Conservation (phyloP, 169 alveolate species). For the Eimeria tenella region DNA sequence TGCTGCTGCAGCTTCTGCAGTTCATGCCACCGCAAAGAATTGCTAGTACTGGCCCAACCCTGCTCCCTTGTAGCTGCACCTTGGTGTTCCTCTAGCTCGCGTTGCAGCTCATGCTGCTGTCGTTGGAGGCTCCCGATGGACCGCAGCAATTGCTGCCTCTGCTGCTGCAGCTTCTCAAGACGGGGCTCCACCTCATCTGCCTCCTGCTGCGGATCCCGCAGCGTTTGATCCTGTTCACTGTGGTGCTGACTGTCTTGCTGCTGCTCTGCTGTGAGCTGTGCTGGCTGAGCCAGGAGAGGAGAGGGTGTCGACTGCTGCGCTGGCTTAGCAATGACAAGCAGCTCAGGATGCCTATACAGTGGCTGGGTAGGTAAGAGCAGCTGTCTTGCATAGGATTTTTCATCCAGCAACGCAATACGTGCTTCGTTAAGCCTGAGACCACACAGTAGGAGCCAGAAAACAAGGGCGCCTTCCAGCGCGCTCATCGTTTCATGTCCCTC, state of each 20-base stretch:
- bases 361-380: constrained; percentile 73
- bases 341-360: constrained; percentile 72
- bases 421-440: constrained; percentile 73
- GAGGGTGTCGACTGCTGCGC: constrained; percentile 69
- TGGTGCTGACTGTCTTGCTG: constrained; percentile 18
- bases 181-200: constrained; percentile 9
- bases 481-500: too few relatives aligned
- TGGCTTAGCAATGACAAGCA: constrained; percentile 36
- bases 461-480: too few relatives aligned
- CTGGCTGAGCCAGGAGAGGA: constrained; percentile 24
- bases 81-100: constrained; percentile 61
- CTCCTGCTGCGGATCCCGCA: background rate
- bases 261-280: constrained; percentile 8
- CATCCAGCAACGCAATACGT: constrained; percentile 68
- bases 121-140: constrained; percentile 68
- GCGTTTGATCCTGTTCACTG: constrained; percentile 5
- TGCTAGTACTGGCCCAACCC: constrained; percentile 31
- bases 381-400: constrained; percentile 55
- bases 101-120: constrained; percentile 63
- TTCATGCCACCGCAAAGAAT: constrained; percentile 53
- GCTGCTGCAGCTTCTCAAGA: constrained; percentile 51
- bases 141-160: constrained; percentile 70
- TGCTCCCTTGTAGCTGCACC: background rate
- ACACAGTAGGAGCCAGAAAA: background rate
- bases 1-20: constrained; percentile 48